Percentiles rank a stretch among this genome's conserved stretches.
Conservation (phyloP, 1,284 basidiomycete species). For the Sporisorium graminicola region DNA sequence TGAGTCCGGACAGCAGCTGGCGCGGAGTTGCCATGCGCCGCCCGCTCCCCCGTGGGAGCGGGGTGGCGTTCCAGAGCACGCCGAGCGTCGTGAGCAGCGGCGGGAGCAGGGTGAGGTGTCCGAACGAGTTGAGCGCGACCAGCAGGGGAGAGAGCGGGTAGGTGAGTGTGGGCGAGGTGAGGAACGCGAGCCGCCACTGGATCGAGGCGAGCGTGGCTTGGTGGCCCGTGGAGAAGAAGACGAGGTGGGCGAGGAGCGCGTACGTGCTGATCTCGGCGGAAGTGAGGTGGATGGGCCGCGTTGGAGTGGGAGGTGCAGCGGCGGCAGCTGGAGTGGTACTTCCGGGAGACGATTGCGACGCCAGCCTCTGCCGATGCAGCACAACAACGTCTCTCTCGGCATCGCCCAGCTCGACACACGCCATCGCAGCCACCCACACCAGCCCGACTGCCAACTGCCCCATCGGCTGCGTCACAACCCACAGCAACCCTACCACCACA, state of each 20-base stretch:
- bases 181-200: slow-evolving; percentile 95
- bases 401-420: slow-evolving; percentile 59
- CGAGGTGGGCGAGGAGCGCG: slow-evolving; percentile 70
- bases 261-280: slow-evolving; percentile 42
- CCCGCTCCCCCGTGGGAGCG: slow-evolving; percentile 66
- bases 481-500: slow-evolving; percentile 76
- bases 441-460: slow-evolving; percentile 83
- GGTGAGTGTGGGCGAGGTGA: slow-evolving; percentile 74
- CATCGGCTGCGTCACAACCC: slow-evolving; percentile 80
- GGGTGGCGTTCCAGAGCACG: slow-evolving; percentile 89
- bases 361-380: slow-evolving; percentile 19
- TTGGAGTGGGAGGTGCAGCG: not conserved
- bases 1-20: slow-evolving; percentile 72
- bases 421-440: slow-evolving; percentile 73
- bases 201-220: slow-evolving; percentile 89
- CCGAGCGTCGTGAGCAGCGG: slow-evolving; percentile 78
- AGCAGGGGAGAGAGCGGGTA: slow-evolving; percentile 84
- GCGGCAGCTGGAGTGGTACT: too few relatives aligned
- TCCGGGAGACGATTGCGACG: too few relatives aligned
- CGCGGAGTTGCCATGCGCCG: slow-evolving; percentile 25
- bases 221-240: slow-evolving; percentile 91
- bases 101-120: slow-evolving; percentile 77
- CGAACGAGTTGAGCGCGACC: slow-evolving; percentile 85
- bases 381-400: slow-evolving; percentile 54
- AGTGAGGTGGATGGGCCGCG: slow-evolving; percentile 10